Conservation (phyloP, 345 rosid species). For the Trapa incisa region DNA sequence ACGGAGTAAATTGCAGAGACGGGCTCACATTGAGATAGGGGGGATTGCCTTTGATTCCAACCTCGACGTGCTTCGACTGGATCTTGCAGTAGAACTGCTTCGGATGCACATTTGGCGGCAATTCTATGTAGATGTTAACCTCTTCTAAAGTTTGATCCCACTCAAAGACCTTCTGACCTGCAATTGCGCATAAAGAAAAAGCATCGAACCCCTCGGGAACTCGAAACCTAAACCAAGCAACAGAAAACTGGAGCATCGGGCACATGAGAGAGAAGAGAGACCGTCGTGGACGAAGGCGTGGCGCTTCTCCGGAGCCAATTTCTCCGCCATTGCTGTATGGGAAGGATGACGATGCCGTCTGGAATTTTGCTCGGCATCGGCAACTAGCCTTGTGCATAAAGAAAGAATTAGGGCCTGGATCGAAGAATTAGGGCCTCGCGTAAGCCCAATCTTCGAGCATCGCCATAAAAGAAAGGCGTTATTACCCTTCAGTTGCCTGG, state of each 20-base stretch:
- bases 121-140: slow-evolving; percentile 58
- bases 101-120: slow-evolving; percentile 56
- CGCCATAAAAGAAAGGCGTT: no score
- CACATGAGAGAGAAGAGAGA: slow-evolving; percentile 1
- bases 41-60: slow-evolving; percentile 94
- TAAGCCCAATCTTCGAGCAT: not conserved
- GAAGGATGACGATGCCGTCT: slow-evolving; percentile 4
- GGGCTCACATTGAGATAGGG: slow-evolving; percentile 73
- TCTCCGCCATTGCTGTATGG: slow-evolving; percentile 33
- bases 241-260: not conserved
- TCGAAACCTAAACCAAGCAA: not conserved
- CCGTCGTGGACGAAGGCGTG: slow-evolving; percentile 42
- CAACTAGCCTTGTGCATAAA: no score
- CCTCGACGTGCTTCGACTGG: slow-evolving; percentile 68
- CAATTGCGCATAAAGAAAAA: not conserved
- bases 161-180: slow-evolving; percentile 71
- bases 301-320: slow-evolving; percentile 58
- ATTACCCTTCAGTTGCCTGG: no score
- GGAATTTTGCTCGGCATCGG: not conserved
- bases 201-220: not conserved
- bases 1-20: not conserved
- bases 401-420: not conserved
- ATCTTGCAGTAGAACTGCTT: slow-evolving; percentile 79
- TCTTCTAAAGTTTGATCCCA: slow-evolving; percentile 96
- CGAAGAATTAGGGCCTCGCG: not conserved